Percentiles rank a stretch among this genome's conserved stretches.
Evolutionary conservation across 257 asterid genomes (phyloP).

Genomic region (Gentiana straminea): DNA sequence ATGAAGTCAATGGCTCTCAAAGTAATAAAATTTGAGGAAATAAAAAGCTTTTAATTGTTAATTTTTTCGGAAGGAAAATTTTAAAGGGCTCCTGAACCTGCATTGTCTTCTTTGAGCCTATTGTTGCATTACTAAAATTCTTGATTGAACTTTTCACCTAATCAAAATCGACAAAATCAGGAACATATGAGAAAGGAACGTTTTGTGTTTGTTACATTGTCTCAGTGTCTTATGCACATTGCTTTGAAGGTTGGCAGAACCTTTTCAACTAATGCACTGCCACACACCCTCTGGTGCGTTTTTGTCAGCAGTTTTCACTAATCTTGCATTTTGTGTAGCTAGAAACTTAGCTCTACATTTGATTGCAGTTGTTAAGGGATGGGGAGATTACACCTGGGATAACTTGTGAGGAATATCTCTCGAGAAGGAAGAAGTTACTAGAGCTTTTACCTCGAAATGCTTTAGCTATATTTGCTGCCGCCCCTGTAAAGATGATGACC

Average conservation of each 20-base stretch:
- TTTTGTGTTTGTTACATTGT: too few relatives aligned
- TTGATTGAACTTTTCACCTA: too few relatives aligned
- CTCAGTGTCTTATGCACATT: constrained; percentile 10
- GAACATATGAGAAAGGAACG: too few relatives aligned
- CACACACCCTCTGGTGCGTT: constrained; percentile 79
- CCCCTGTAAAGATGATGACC: constrained; percentile 93
- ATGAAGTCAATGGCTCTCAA: too few relatives aligned
- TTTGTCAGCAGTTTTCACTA: background rate
- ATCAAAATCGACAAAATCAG: too few relatives aligned
- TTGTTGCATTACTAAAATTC: too few relatives aligned
- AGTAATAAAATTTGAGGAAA: too few relatives aligned
- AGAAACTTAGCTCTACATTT: constrained; percentile 2
- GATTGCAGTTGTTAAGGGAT: constrained; percentile 52
- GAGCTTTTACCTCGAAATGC: constrained; percentile 79
- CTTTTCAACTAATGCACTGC: constrained; percentile 40
- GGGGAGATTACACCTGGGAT: constrained; percentile 95
- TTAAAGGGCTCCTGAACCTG: too few relatives aligned
- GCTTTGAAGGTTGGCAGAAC: constrained; percentile 29
- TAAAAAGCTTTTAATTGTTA: too few relatives aligned
- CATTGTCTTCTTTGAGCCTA: too few relatives aligned
- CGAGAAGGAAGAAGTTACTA: constrained; percentile 73
- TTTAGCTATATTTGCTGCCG: constrained; percentile 81
- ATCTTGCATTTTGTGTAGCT: too few relatives aligned
- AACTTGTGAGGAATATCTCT: constrained; percentile 59
- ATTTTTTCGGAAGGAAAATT: too few relatives aligned